Evolutionary conservation across 148 eudicot species (phyloP), one percentile per base, ranked within the genome.

Genomic region (Vaccinium corymbosum): DNA sequence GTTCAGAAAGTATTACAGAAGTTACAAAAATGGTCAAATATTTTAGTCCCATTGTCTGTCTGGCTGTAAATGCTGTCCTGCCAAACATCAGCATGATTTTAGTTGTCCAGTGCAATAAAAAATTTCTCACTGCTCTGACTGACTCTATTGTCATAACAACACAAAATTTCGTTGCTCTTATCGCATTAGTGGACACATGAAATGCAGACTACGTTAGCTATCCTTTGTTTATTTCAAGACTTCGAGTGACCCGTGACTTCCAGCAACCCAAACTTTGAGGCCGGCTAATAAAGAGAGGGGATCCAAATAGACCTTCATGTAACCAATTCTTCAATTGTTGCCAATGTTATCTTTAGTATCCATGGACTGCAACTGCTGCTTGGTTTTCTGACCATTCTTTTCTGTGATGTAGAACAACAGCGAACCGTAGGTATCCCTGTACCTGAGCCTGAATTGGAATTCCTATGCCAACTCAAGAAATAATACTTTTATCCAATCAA

Each of bases 361-460:
- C 59, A 79, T 87, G 49, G 85, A 81, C 70, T 89, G 90, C 83
- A 72, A 71, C 66, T 91, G 86, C 38, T 55, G n/a, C n/a, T 53
- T 2, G 64, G 48, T 53, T 53, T 59, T 22, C 66, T 20, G 22
- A 6, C 66, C 66, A 59, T 59, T 59, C 22, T 59, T 59, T 61
- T 20, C 27, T 61, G 11, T n/a, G 25, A 61, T n/a, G 68, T 61
- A 20, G 68, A 61, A 8, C 68, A 27, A 3, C 20, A 61, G 68
- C 27, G n/a, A 61, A 61, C 27, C 68, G 25, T 61, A 61, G 66
- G 66, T 61, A n/a, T 57, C 62, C 6, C 19, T 16, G 62, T 57
- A 57, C n/a, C n/a, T 17, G 4, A 57, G n/a, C 9, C 1, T 5
- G 7, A 19, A n/a, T 59, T 59, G 20, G 66, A 19, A 20, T 19